Percentiles rank a stretch among this genome's conserved stretches.
Evolutionary conservation across 441 rosid genomes (phyloP).

Genomic region (Brassica hybrid): DNA sequence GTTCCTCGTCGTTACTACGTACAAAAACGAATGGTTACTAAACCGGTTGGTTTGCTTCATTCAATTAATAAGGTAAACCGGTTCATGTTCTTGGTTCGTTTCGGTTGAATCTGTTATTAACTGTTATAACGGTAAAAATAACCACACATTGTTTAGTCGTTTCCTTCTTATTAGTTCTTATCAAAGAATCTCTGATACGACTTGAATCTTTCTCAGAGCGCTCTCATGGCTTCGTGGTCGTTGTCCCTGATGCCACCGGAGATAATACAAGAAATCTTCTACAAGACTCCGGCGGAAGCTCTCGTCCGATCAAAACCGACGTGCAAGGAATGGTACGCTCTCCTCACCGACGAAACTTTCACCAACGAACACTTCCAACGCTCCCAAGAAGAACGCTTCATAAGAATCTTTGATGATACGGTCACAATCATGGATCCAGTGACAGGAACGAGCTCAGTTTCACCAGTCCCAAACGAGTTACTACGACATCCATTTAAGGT

Average conservation of each 20-base stretch:
- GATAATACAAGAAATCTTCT: not conserved
- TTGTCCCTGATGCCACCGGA: not conserved
- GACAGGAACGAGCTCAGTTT: not conserved
- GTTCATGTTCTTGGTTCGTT: not conserved
- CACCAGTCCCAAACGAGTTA: not conserved
- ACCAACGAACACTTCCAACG: not conserved
- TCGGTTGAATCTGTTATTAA: not conserved
- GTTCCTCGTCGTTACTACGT: no score
- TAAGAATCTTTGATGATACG: not conserved
- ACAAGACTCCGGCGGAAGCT: not conserved
- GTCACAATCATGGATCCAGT: constrained; percentile 8
- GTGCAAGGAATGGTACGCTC: not conserved
- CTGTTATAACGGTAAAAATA: not conserved
- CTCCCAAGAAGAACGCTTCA: not conserved
- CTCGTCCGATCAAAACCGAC: constrained; percentile 1
- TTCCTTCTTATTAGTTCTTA: not conserved
- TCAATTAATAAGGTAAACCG: not conserved
- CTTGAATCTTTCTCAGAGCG: not conserved
- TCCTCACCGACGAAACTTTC: not conserved
- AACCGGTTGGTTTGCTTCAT: not conserved
- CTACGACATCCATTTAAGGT: not conserved
- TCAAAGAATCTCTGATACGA: not conserved
- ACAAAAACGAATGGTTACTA: no score
- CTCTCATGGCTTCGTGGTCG: not conserved
- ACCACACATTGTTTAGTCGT: not conserved